Evolutionary conservation across 2,329 filamentous ascomycete species (phyloP).

Genomic region (Fusarium udum): DNA sequence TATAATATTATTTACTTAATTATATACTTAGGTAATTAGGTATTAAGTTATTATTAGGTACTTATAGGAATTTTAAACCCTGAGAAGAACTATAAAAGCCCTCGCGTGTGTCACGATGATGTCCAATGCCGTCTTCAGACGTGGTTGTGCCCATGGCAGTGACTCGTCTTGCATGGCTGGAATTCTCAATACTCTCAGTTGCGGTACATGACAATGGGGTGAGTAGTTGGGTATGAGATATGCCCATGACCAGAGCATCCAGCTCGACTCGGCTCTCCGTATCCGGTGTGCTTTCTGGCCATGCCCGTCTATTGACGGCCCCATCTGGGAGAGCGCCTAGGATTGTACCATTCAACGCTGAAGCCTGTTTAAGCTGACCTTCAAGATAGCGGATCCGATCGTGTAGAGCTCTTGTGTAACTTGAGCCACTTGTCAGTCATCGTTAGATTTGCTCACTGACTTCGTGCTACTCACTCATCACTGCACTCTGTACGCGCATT

Average conservation of each 20-base stretch:
- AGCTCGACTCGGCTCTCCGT: neutral
- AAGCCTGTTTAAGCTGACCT: neutral
- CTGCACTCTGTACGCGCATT: neutral
- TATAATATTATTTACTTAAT: no score
- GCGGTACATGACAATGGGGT: neutral
- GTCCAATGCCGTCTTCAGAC: neutral
- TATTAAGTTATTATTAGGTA: no score
- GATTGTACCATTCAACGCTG: neutral
- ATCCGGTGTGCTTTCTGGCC: neutral
- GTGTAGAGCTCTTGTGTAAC: neutral
- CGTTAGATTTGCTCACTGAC: rapidly evolving
- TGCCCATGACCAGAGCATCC: neutral
- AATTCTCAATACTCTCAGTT: neutral
- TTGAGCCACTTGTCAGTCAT: neutral
- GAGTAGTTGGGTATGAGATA: neutral
- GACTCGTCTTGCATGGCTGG: neutral
- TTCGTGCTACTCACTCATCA: neutral
- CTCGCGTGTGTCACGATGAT: neutral
- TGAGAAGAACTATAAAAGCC: neutral
- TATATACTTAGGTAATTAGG: no score
- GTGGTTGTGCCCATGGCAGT: neutral
- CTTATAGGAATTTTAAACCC: no score
- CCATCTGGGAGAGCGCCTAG: neutral
- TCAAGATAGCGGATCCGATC: neutral
- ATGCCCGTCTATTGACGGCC: rapidly evolving